phyloP scores from a whole-genome alignment of 768 basidiomycete genomes.

The Cystofilobasidium bisporidii region DNA sequence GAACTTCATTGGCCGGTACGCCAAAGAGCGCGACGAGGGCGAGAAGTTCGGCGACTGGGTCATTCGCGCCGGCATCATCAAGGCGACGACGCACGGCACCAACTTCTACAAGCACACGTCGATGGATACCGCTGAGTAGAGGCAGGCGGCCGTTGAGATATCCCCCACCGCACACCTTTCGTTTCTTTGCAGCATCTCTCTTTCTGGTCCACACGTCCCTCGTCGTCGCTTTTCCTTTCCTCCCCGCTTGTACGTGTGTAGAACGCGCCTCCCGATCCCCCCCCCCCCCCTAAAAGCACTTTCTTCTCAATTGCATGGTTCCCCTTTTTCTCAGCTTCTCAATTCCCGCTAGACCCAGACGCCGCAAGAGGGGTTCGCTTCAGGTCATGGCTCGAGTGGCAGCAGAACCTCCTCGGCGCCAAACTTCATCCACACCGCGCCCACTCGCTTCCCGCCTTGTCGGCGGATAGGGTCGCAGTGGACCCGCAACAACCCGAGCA shows the following conservation, averaged over 20 bases:
- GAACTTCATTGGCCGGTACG: conserved; percentile 93
- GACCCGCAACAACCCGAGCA: neutral
- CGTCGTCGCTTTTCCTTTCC: neutral
- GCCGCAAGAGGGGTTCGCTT: neutral
- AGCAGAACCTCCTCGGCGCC: neutral
- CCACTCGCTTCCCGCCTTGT: neutral
- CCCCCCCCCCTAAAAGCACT: neutral
- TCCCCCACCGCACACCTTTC: no score
- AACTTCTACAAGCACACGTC: conserved; percentile 63
- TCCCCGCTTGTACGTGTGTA: neutral
- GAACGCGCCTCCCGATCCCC: neutral
- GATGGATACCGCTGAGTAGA: conserved; percentile 18
- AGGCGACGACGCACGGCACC: conserved; percentile 70
- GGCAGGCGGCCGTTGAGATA: neutral
- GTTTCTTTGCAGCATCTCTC: neutral
- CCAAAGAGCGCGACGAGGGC: conserved; percentile 70
- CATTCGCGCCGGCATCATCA: conserved; percentile 81
- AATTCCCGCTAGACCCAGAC: no score
- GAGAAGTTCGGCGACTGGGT: conserved; percentile 86
- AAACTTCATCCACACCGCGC: neutral
- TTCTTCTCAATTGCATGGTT: neutral
- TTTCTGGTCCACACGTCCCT: neutral
- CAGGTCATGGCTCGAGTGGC: neutral
- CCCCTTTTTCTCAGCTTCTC: neutral
- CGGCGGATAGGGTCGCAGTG: neutral